Evolutionary conservation across 2,329 filamentous ascomycete species (phyloP).

Genomic region (Colletotrichum sp.): DNA sequence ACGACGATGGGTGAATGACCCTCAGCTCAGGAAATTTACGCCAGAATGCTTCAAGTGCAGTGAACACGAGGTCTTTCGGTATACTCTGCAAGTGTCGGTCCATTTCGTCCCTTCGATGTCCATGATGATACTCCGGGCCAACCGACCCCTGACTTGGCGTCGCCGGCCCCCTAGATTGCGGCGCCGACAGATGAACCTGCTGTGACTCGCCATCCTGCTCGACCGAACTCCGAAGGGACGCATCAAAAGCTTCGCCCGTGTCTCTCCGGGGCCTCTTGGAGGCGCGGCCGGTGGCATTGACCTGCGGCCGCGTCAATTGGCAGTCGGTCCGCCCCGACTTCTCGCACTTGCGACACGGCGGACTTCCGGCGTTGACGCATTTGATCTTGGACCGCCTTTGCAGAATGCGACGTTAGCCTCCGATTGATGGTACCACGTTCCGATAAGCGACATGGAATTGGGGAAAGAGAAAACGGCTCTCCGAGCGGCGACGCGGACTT

Average conservation of each 20-base stretch:
- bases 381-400: slow-evolving; percentile 38
- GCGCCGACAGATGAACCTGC: not conserved
- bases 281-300: slow-evolving; percentile 3
- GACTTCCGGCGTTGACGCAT: slow-evolving; percentile 33
- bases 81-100: slow-evolving; percentile 28
- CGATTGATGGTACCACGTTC: not conserved
- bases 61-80: slow-evolving; percentile 30
- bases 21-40: slow-evolving; percentile 38
- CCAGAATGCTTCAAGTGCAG: slow-evolving; percentile 36
- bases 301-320: slow-evolving; percentile 27
- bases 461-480: not conserved
- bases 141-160: not conserved
- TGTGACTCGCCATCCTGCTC: not conserved
- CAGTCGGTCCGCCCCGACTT: slow-evolving; percentile 29
- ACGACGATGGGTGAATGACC: slow-evolving; percentile 35
- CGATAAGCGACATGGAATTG: not conserved
- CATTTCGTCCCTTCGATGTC: not conserved
- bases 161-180: slow-evolving; percentile 5
- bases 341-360: slow-evolving; percentile 35
- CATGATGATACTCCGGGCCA: not conserved
- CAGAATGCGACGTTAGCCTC: not conserved
- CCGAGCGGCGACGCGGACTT: slow-evolving; percentile 6
- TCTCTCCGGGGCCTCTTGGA: not conserved
- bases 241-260: slow-evolving; percentile 20
- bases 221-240: not conserved